Base-by-base conservation (phyloP, 2,329 filamentous ascomycete species). In the Rhynchosporium agropyri region DNA sequence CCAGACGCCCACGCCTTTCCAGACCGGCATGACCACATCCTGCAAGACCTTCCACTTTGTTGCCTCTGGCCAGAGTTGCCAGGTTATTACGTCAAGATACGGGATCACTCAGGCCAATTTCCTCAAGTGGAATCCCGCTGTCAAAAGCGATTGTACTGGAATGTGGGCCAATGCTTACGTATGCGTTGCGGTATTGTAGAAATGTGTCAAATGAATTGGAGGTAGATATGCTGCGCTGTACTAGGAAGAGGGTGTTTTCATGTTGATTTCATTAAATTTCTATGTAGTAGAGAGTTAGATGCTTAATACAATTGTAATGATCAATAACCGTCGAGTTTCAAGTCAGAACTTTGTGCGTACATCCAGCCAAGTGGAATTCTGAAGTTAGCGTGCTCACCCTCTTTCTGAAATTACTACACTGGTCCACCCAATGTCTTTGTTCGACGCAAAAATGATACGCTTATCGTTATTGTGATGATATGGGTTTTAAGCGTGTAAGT, bases 121-220 rank as follows among this genome's bases (percentile, higher is more conserved):
- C 9, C 46, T 67, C 38, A 51, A 61, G 53, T 75, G 75, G 74
- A 74, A 77, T 65, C 71, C 73, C 9, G 64, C 65, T 9, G 67
- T 72, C 13, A 65, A 68, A 1, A 55, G 50, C 9, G 62, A 65
- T 40, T 76, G 74, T 61, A 38, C 54, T 5, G 63, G 64, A 9
- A 65, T 76, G 12, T 67, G 70, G 67, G 59, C 58, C 2, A 65
- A 67, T 9, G 62, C 48, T n/a, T 46, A 46, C 43, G 43, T 20
- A 20, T 46, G 43, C 43, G 15, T 46, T 46, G 43, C 43, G 3
- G 43, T 46, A 20, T 46, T 46, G 43, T 46, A 46, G 8, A n/a
- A 46, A 46, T 13, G 43, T n/a, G 43, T n/a, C n/a, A 46, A 20
- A 4, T 13, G 43, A 28, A 4, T 7, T 15, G 43, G n/a, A 46